Percentiles rank a stretch among this genome's conserved stretches.
phyloP scores from a whole-genome alignment of 2,329 filamentous ascomycete genomes.

The Xylaria sp. region DNA sequence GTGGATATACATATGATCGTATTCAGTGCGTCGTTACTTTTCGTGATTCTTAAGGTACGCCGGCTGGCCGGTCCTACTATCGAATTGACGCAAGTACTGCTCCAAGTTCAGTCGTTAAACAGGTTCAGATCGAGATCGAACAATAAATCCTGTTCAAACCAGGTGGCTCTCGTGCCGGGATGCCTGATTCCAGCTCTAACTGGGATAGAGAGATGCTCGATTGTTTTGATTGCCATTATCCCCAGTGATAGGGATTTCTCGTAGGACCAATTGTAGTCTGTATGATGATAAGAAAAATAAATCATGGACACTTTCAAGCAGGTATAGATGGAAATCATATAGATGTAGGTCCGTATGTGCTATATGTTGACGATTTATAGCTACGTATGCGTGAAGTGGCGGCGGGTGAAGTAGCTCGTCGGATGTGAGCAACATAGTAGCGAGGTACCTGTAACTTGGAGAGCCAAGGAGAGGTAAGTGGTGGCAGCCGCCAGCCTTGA shows the following conservation, averaged over 20 bases:
- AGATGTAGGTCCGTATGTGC: no score
- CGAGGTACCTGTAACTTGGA: slow-evolving; percentile 32
- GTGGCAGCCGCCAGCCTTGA: slow-evolving; percentile 12
- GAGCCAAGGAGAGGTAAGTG: slow-evolving; percentile 10
- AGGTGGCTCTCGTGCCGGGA: background rate
- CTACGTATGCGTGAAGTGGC: background rate
- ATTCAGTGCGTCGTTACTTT: no score
- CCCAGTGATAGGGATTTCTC: background rate
- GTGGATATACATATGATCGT: no score
- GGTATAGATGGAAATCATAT: background rate
- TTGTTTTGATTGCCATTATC: no score
- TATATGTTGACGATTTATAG: background rate
- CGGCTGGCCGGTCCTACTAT: no score
- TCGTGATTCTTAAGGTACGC: no score
- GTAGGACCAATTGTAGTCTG: background rate
- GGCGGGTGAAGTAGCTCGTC: background rate
- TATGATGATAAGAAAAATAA: background rate
- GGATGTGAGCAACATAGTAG: background rate
- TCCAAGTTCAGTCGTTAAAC: no score
- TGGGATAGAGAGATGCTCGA: background rate
- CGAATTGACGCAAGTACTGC: no score
- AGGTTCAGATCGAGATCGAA: no score
- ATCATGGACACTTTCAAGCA: background rate
- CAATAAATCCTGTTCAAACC: no score
- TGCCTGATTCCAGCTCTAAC: background rate